Evolutionary conservation across 129 eudicot species (phyloP).

Genomic region (Lonicera japonica): DNA sequence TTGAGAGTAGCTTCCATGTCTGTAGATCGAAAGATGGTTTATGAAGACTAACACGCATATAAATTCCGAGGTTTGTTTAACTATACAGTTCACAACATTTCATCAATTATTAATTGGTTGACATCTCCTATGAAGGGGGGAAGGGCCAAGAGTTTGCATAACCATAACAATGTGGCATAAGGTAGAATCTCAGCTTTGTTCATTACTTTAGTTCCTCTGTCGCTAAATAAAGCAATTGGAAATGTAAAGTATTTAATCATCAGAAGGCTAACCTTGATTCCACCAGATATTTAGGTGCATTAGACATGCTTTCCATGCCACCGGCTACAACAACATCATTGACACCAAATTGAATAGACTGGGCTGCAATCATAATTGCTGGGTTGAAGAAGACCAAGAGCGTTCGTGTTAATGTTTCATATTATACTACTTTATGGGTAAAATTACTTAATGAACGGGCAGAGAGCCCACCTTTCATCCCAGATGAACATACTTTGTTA

Average conservation of each 20-base stretch:
- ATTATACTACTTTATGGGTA: neutral
- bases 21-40: too few species aligned
- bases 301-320: conserved; percentile 99
- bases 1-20: neutral
- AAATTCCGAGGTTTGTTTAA: too few species aligned
- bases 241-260: neutral
- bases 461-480: conserved; percentile 67
- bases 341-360: conserved; percentile 61
- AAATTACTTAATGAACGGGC: neutral
- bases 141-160: neutral
- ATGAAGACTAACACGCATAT: too few species aligned
- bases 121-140: too few species aligned
- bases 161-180: too few species aligned
- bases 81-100: too few species aligned
- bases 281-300: conserved; percentile 77
- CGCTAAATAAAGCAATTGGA: neutral
- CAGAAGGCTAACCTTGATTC: conserved; percentile 50
- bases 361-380: conserved; percentile 96
- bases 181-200: too few species aligned
- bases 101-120: too few species aligned
- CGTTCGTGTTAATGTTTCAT: neutral
- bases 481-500: conserved; percentile 92
- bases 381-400: conserved; percentile 16
- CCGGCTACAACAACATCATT: conserved; percentile 89
- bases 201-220: too few species aligned